phyloP scores from a whole-genome alignment of 83 land plant species.

The Picea engelmannii region DNA sequence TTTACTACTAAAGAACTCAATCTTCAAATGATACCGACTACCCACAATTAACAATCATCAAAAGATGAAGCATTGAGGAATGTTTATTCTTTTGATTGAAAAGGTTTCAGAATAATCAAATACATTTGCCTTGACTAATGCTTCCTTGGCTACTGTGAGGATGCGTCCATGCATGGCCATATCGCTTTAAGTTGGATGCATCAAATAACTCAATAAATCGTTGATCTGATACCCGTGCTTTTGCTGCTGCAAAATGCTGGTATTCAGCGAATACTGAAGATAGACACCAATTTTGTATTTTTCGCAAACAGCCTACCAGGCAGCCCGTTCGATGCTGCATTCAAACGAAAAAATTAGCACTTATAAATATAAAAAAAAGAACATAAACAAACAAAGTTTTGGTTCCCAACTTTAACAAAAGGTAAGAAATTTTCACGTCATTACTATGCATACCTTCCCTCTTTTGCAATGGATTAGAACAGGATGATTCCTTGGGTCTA shows the following conservation, averaged over 20 bases:
- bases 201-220: slow-evolving; percentile 89
- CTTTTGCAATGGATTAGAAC: slow-evolving; percentile 86
- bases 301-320: slow-evolving; percentile 88
- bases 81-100: slow-evolving; percentile 12
- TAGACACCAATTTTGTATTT: slow-evolving; percentile 83
- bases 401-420: not conserved
- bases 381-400: not conserved
- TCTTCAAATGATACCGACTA: too few species aligned
- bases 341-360: slow-evolving; percentile 4
- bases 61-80: not conserved
- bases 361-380: not conserved
- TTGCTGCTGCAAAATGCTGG: slow-evolving; percentile 83
- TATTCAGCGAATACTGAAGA: slow-evolving; percentile 91
- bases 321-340: slow-evolving; percentile 97
- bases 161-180: not conserved
- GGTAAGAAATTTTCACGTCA: not conserved
- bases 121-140: not conserved
- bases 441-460: slow-evolving; percentile 69
- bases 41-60: not conserved
- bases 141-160: slow-evolving; percentile 11
- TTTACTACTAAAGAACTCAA: not conserved
- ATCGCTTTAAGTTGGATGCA: slow-evolving; percentile 41
- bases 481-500: slow-evolving; percentile 87
- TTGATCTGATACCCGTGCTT: slow-evolving; percentile 81
- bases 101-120: not conserved